Evolutionary conservation across 495 filamentous ascomycete genomes (phyloP).

Genomic region (Lentithecium fluviatile): DNA sequence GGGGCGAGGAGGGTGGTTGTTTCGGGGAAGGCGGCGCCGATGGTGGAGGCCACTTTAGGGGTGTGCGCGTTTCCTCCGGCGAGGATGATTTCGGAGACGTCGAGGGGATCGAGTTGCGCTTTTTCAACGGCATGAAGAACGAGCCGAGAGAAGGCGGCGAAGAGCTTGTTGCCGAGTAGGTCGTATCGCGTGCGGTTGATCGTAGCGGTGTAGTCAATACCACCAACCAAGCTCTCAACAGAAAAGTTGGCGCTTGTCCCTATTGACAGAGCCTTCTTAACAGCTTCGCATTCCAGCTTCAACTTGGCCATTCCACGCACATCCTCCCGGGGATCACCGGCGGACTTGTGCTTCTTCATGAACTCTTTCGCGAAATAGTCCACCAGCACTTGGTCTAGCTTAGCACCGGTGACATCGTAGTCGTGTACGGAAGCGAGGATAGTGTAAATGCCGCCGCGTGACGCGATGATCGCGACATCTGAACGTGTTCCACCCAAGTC

Average conservation of each 20-base stretch:
- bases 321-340: conserved; percentile 73
- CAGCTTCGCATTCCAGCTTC: conserved; percentile 83
- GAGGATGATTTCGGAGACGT: conserved; percentile 92
- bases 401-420: conserved; percentile 80
- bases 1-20: conserved; percentile 79
- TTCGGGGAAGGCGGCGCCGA: conserved; percentile 75
- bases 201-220: conserved; percentile 84
- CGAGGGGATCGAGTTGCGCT: conserved; percentile 85
- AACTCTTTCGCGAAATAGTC: conserved; percentile 99
- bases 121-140: conserved; percentile 85
- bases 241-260: conserved; percentile 85
- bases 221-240: conserved; percentile 82
- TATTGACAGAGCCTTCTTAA: conserved; percentile 85
- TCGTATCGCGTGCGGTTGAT: conserved; percentile 94
- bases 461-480: conserved; percentile 86
- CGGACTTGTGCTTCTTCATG: conserved; percentile 82
- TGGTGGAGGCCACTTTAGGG: conserved; percentile 78
- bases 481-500: conserved; percentile 92
- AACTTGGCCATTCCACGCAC: conserved; percentile 83
- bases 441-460: conserved; percentile 93
- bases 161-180: conserved; percentile 78
- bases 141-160: conserved; percentile 80
- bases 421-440: conserved; percentile 92
- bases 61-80: conserved; percentile 92
- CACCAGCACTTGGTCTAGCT: conserved; percentile 84